These are phyloP conservation scores for Clonostachys chloroleuca DNA, from an alignment of 2,329 filamentous ascomycete species.

Conservation along the genomic window DNA sequence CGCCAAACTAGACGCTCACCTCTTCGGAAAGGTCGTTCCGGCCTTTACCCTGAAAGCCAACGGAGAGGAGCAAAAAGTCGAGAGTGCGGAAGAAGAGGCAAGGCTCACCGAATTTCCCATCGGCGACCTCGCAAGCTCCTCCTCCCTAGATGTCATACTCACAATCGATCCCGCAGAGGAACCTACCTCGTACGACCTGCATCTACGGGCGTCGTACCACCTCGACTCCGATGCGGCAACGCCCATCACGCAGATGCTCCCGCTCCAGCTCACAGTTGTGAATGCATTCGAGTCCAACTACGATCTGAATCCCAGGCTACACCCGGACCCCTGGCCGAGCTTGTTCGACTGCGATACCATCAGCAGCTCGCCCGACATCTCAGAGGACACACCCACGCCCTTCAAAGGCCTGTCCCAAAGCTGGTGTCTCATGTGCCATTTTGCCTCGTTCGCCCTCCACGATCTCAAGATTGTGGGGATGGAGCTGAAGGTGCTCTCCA, in stretches of 20 bases:
- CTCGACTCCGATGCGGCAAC: slow-evolving; percentile 77
- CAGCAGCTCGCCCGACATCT: slow-evolving; percentile 41
- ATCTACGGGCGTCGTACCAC: slow-evolving; percentile 72
- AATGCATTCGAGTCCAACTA: slow-evolving; percentile 91
- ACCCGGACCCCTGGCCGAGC: slow-evolving; percentile 79
- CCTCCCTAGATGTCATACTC: slow-evolving; percentile 38
- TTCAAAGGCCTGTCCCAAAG: slow-evolving; percentile 67
- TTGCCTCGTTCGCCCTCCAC: slow-evolving; percentile 73
- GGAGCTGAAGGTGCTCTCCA: slow-evolving; percentile 54
- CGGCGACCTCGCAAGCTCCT: slow-evolving; percentile 40
- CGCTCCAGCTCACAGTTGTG: slow-evolving; percentile 67
- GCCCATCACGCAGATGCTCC: slow-evolving; percentile 69
- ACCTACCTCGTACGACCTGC: slow-evolving; percentile 60
- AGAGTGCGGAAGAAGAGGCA: slow-evolving; percentile 31
- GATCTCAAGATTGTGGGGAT: slow-evolving; percentile 61
- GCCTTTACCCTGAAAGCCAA: slow-evolving; percentile 34
- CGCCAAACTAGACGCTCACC: slow-evolving; percentile 63
- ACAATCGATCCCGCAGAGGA: slow-evolving; percentile 42
- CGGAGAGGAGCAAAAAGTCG: slow-evolving; percentile 21
- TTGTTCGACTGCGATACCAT: slow-evolving; percentile 66
- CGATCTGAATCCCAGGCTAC: slow-evolving; percentile 75
- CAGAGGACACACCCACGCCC: slow-evolving; percentile 31
- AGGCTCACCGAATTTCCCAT: slow-evolving; percentile 35
- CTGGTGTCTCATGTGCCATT: slow-evolving; percentile 73
- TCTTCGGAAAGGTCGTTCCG: slow-evolving; percentile 56